Evolutionary conservation across 805 yeast species (phyloP).

Genomic region (Saturnispora bothae): DNA sequence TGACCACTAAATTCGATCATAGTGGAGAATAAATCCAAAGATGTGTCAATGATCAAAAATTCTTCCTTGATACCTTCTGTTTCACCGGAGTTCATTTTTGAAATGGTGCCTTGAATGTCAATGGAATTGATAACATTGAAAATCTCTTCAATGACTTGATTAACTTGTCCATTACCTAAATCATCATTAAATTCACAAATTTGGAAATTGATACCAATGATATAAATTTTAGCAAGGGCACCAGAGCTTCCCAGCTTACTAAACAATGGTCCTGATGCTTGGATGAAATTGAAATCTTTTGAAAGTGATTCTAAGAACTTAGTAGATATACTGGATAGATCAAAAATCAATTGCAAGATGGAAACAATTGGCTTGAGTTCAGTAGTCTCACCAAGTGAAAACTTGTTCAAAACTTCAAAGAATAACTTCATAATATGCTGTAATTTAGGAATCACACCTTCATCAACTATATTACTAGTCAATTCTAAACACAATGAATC

Average conservation of each 20-base stretch:
- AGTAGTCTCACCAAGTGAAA: constrained; percentile 27
- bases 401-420: constrained; percentile 6
- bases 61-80: constrained; percentile 20
- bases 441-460: constrained; percentile 18
- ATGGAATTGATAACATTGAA: constrained; percentile 18
- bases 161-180: constrained; percentile 9
- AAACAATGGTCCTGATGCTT: constrained; percentile 8
- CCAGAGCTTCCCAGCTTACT: background rate
- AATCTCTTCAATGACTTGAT: constrained; percentile 15
- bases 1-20: constrained; percentile 45
- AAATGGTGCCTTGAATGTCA: constrained; percentile 10
- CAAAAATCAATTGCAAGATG: constrained; percentile 23
- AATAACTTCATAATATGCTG: constrained; percentile 22
- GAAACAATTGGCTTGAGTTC: constrained; percentile 19
- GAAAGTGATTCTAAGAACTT: constrained; percentile 18
- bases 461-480: constrained; percentile 40
- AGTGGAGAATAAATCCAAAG: constrained; percentile 69
- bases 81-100: constrained; percentile 9
- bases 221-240: constrained; percentile 16
- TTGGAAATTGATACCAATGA: constrained; percentile 24
- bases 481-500: constrained; percentile 52
- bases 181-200: constrained; percentile 21
- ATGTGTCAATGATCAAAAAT: constrained; percentile 55
- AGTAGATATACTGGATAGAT: constrained; percentile 22
- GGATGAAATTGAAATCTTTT: constrained; percentile 5